phyloP scores from a whole-genome alignment of 306 rosid genomes.

The Sophora flavescens region DNA sequence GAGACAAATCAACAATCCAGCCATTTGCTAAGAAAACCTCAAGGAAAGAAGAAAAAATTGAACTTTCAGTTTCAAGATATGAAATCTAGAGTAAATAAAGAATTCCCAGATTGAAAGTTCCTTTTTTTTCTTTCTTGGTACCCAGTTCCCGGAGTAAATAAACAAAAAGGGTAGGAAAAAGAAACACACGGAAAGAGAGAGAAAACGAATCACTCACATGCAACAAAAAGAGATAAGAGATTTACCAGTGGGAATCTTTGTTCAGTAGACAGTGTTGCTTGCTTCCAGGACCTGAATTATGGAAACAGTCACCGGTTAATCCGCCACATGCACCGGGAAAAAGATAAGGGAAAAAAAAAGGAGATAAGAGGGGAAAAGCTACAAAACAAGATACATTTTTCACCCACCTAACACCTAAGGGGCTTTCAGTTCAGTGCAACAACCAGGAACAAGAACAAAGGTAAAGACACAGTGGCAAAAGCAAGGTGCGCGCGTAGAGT shows the following conservation, averaged over 20 bases:
- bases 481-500: constrained; percentile 35
- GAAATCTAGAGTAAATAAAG: constrained; percentile 29
- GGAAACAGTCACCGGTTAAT: constrained; percentile 62
- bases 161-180: neutral
- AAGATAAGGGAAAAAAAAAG: constrained; percentile 22
- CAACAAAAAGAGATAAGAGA: constrained; percentile 54
- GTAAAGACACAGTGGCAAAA: constrained; percentile 46
- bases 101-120: constrained; percentile 33
- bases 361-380: constrained; percentile 24
- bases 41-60: neutral
- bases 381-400: constrained; percentile 48
- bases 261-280: neutral
- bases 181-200: neutral
- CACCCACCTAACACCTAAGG: constrained; percentile 51
- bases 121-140: neutral
- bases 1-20: constrained; percentile 19
- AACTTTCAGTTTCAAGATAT: constrained; percentile 24
- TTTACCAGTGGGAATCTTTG: constrained; percentile 41
- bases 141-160: constrained; percentile 7
- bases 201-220: neutral
- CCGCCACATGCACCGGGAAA: constrained; percentile 66
- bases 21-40: constrained; percentile 19
- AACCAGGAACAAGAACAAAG: constrained; percentile 51
- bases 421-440: constrained; percentile 46
- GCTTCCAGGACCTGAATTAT: constrained; percentile 49